Percentiles rank a stretch among this genome's conserved stretches.
Evolutionary conservation across 2,329 filamentous ascomycete species (phyloP).

Genomic region (Periconia sp.): DNA sequence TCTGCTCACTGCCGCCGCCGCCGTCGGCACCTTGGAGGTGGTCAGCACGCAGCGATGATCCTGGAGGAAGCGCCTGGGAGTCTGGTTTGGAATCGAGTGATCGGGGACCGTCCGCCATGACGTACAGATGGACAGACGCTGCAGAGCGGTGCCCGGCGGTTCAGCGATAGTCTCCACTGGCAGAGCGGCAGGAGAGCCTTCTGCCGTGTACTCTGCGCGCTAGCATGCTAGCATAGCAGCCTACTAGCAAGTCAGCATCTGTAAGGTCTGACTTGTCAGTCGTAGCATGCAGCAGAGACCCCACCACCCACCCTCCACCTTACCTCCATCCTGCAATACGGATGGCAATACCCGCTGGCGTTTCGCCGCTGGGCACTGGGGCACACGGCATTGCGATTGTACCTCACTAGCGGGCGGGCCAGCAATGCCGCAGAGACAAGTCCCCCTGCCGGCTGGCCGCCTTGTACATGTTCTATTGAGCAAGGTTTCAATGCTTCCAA

Average conservation of each 20-base stretch:
- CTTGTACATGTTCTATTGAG: too few relatives aligned
- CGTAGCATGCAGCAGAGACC: constrained; percentile 3
- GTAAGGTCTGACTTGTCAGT: constrained; percentile 18
- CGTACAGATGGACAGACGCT: too few relatives aligned
- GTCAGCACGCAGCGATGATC: constrained; percentile 7
- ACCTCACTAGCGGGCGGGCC: constrained; percentile 5
- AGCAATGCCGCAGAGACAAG: constrained; percentile 1
- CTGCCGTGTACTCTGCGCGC: too few relatives aligned
- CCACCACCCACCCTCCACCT: constrained; percentile 1
- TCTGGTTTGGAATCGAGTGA: constrained; percentile 11
- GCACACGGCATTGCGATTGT: constrained; percentile 4
- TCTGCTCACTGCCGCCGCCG: too few relatives aligned
- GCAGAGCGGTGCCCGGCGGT: too few relatives aligned
- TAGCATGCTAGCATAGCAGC: constrained; percentile 16
- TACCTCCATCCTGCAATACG: constrained; percentile 1
- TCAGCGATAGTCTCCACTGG: too few relatives aligned
- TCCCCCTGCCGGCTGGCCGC: neutral
- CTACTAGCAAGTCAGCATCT: constrained; percentile 22
- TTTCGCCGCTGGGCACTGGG: neutral
- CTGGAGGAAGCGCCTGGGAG: constrained; percentile 1
- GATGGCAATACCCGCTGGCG: constrained; percentile 8
- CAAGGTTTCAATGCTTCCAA: constrained; percentile 15
- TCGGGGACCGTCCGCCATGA: constrained; percentile 14
- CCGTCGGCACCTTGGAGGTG: too few relatives aligned
- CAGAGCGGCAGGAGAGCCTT: too few relatives aligned